Conservation (phyloP, 2,329 filamentous ascomycete genomes). For the Aspergillus fumigatus region DNA sequence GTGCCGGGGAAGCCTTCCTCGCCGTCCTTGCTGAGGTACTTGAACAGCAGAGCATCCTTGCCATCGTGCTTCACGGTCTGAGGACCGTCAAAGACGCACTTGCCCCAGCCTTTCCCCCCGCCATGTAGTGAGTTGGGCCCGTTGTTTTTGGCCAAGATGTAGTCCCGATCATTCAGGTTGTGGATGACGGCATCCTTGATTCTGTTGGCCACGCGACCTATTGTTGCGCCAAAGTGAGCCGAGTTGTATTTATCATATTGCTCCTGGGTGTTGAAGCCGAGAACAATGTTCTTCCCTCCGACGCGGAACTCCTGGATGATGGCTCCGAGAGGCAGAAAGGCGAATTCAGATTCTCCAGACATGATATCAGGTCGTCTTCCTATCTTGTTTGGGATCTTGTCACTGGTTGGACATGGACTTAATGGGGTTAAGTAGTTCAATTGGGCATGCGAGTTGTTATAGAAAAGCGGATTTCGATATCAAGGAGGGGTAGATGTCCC, state of each 20-base stretch:
- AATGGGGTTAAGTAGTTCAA: background rate
- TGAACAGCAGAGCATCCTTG: conserved; percentile 64
- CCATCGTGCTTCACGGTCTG: conserved; percentile 52
- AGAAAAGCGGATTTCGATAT: too few species aligned
- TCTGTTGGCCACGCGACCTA: conserved; percentile 79
- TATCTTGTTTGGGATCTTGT: background rate
- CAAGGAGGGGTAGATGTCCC: background rate
- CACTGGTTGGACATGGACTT: background rate
- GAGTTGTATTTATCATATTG: conserved; percentile 71
- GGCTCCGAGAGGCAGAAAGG: conserved; percentile 43
- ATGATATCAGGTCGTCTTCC: background rate
- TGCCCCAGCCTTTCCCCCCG: conserved; percentile 62
- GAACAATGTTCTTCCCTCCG: conserved; percentile 78
- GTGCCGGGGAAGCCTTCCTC: conserved; percentile 90
- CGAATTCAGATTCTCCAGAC: conserved; percentile 25
- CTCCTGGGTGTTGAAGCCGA: conserved; percentile 71
- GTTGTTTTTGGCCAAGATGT: conserved; percentile 70
- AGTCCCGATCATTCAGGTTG: conserved; percentile 66
- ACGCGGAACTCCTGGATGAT: conserved; percentile 67
- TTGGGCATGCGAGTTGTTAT: background rate
- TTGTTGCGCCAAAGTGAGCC: conserved; percentile 87
- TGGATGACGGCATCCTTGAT: conserved; percentile 67
- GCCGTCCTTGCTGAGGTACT: conserved; percentile 65
- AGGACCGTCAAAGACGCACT: conserved; percentile 46
- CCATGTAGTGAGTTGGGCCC: conserved; percentile 72